Evolutionary conservation across 225 moss, liverwort and hornwort genomes (phyloP), one percentile per base, ranked within the genome.

Genomic region (Ulota crispa): DNA sequence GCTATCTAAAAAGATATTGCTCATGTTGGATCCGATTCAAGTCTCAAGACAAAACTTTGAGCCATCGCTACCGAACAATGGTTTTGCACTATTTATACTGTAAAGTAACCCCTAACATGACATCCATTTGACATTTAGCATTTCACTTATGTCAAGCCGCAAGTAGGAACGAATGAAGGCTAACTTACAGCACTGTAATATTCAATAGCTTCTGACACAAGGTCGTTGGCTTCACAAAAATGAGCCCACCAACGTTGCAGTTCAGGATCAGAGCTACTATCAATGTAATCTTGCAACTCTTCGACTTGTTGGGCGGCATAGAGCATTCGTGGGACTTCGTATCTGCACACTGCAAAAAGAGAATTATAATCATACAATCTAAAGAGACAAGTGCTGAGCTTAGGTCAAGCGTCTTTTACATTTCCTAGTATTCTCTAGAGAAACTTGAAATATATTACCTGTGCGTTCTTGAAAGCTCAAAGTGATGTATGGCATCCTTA

Each of bases 211-310:
- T 93, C 87, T 41, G 94, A 84, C 28, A 94, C 87, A 72, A 91
- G 87, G 82, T 93, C 89, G 81, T 96, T 99, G 50, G 96, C 94
- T 87, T 99, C 98, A 89, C 98, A 94, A 70, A 91, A 94, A 70
- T 93, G 95, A 31, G 91, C 99, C 99, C 96, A 99, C 99, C 99
- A 99, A 24, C 93, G 89, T 59, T 90, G 94, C 64, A 99, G 80
- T 55, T 86, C 84, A 80, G 94, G 86, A 83, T 99, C 99, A 66
- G 88, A 87, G 80, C 91, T 96, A 32, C 89, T 92, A 79, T 94
- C 99, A 30, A 99, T 87, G 72, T 99, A 99, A 70, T 86, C 91
- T 87, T 99, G 94, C 52, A 99, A 86, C 76, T 96, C 94, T 71
- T 95, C 94, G 26, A 94, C 86, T 84, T 88, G 93, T 67, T 93